Conservation (phyloP, 331 rosid genomes). For the Spiraea crenata region DNA sequence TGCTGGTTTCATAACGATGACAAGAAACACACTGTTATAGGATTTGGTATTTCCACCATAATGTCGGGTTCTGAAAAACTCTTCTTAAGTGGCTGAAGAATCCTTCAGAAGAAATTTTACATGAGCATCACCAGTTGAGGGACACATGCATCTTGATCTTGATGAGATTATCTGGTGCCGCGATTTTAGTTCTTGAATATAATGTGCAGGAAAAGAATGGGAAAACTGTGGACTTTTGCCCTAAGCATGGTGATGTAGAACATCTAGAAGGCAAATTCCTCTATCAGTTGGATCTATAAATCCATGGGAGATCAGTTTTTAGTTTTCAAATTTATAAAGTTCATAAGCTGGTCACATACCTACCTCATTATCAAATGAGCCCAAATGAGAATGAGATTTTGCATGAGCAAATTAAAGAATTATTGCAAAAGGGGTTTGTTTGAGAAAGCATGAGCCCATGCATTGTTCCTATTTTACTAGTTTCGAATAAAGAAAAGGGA, state of each 20-base stretch:
- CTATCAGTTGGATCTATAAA: no score
- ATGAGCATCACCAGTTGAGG: conserved; percentile 7
- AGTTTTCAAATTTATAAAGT: no score
- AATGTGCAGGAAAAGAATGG: conserved; percentile 15
- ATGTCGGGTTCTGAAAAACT: conserved; percentile 89
- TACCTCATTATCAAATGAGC: no score
- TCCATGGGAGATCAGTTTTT: no score
- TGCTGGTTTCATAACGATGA: conserved; percentile 14
- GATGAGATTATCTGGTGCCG: conserved; percentile 25
- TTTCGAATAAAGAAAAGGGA: background rate
- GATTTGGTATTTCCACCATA: conserved; percentile 79
- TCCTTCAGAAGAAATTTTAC: background rate
- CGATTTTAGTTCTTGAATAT: conserved; percentile 29
- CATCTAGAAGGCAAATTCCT: no score
- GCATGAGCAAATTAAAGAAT: no score
- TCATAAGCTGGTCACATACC: no score
- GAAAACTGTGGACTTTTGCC: background rate
- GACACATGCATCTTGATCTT: background rate
- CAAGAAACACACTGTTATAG: conserved; percentile 71
- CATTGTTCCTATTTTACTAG: background rate
- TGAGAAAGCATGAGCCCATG: background rate
- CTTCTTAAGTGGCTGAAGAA: conserved; percentile 35
- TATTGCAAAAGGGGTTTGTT: no score
- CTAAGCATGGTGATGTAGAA: conserved; percentile 1
- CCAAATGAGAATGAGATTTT: no score